A percentile compares a stretch with the other conserved stretches of the same genome.
Evolutionary conservation across 371 early-diverging fungal species (phyloP).

Genomic region (Syncephalastrum monosporum): DNA sequence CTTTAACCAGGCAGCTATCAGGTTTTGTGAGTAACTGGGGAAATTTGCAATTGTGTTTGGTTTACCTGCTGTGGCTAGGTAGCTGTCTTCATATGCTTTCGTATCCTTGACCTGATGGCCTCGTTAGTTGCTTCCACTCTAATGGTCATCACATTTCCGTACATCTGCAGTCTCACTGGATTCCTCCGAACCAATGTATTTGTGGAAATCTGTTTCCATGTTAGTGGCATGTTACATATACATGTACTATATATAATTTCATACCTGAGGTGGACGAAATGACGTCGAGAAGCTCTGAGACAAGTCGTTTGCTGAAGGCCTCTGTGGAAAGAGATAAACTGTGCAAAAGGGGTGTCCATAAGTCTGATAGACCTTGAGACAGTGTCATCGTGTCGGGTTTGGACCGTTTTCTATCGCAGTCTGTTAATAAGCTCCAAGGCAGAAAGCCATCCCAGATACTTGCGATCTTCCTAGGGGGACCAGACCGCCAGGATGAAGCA

Average conservation of each 20-base stretch:
- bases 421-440: neutral
- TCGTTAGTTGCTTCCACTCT: too few species aligned
- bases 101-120: slow-evolving; percentile 24
- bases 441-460: neutral
- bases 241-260: too few species aligned
- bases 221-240: too few species aligned
- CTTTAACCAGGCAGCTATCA: slow-evolving; percentile 37
- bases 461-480: slow-evolving; percentile 48
- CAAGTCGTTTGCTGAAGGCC: too few species aligned
- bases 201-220: too few species aligned
- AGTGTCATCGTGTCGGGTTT: slow-evolving; percentile 27
- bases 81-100: slow-evolving; percentile 26
- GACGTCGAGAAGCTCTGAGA: too few species aligned
- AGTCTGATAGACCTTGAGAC: slow-evolving; percentile 31
- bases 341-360: slow-evolving; percentile 46
- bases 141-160: too few species aligned
- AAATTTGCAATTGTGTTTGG: neutral
- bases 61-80: slow-evolving; percentile 42
- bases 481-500: slow-evolving; percentile 43
- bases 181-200: too few species aligned
- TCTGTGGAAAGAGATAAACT: too few species aligned
- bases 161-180: too few species aligned
- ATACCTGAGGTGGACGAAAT: too few species aligned
- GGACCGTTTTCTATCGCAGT: slow-evolving; percentile 32
- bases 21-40: slow-evolving; percentile 4